Base-by-base conservation (phyloP, 2,329 filamentous ascomycete genomes). In the Cordyceps farinosa region DNA sequence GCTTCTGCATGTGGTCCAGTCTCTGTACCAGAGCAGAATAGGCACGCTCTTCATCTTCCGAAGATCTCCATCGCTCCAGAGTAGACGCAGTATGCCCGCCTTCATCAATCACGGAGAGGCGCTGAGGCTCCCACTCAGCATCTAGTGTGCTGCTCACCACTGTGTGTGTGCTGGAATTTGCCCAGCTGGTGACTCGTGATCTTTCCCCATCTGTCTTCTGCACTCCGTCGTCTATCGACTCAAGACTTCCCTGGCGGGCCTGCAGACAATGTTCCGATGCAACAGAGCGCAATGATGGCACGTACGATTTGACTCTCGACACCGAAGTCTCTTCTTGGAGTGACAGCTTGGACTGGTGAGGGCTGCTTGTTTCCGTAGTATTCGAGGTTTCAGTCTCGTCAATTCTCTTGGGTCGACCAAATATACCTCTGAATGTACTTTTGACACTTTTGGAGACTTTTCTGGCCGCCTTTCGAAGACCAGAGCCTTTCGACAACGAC, bases 161-260 rank as follows among this genome's bases (percentile, higher is more conserved):
- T 3, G 83, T 86, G 63, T 82, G 82, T 1, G 80, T 79, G 1
- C 83, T 84, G 0, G 88, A 90, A 65, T 86, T 85, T 5, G 83
- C 84, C 89, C 89, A 91, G 72, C 89, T 92, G 2, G 88, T 90
- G 57, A 90, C 84, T 29, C 88, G 78, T n/a, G 87, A 89, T 66
- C 78, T 84, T 27, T 85, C 82, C 45, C 84, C 82, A 15, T 74
- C 77, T 1, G 69, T 69, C 57, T 74, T 74, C 47, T 72, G 74
- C 42, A 72, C 73, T 6, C 78, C 77, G 60, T 75, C 80, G 29
- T 67, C 68, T 2, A 82, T 66, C 64, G 80, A 86, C 64, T 82
- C 82, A 5, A 86, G 67, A 65, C 85, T 87, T 1, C 83, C 84
- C 67, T 81, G 77, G 42, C 81, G 80, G 8, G 84, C 86, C 57